Conservation (phyloP, 164 flowering plant species). For the Saururus chinensis region DNA sequence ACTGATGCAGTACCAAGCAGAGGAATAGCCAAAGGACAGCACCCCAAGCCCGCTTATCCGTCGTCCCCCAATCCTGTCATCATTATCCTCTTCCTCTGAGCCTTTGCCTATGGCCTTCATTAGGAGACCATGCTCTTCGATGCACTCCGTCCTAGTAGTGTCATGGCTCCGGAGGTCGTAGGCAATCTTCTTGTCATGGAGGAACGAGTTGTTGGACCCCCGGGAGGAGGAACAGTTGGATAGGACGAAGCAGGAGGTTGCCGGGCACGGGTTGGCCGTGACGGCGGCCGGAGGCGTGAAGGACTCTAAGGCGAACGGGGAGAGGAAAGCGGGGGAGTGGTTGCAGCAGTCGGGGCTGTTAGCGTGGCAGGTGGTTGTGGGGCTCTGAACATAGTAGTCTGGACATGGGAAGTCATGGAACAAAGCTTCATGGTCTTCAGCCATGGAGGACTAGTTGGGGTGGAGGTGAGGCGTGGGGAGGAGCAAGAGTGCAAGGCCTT, state of each 20-base stretch:
- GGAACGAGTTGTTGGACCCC: constrained; percentile 5
- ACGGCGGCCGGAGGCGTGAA: background rate
- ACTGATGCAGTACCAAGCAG: constrained; percentile 4
- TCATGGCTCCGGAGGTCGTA: constrained; percentile 3
- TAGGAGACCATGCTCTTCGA: background rate
- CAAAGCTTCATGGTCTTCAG: constrained; percentile 5
- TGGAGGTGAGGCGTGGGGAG: no score
- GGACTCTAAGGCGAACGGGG: background rate
- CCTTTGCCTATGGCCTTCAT: background rate
- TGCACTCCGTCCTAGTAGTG: background rate
- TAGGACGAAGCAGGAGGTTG: constrained; percentile 1
- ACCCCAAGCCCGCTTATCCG: background rate
- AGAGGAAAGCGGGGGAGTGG: constrained; percentile 4
- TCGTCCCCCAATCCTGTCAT: background rate
- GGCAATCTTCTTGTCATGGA: constrained; percentile 3
- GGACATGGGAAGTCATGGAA: background rate
- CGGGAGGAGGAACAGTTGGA: constrained; percentile 3
- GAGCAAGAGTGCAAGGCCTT: no score
- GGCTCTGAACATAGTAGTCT: constrained; percentile 6
- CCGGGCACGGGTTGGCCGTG: background rate
- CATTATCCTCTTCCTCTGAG: background rate
- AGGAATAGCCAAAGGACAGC: background rate
- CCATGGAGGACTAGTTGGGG: background rate
- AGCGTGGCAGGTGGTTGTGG: constrained; percentile 1
- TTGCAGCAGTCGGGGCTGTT: constrained; percentile 1